phyloP scores from a whole-genome alignment of 2,329 filamentous ascomycete genomes.

The Ophiosphaerella narmari region DNA sequence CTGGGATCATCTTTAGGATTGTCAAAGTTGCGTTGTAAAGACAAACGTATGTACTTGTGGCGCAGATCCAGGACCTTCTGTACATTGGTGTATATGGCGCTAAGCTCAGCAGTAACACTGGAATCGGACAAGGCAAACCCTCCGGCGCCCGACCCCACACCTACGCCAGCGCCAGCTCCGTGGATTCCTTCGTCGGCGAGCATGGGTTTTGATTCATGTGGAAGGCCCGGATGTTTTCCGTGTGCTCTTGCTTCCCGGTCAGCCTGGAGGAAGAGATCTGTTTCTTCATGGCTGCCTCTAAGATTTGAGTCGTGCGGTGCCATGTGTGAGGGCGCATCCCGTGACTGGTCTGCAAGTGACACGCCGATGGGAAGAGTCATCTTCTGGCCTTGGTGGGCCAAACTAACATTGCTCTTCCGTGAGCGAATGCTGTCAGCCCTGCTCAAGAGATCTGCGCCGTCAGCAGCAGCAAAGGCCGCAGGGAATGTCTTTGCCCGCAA shows the following conservation, averaged over 20 bases:
- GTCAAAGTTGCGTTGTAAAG: constrained; percentile 78
- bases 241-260: constrained; percentile 57
- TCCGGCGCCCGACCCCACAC: constrained; percentile 64
- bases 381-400: constrained; percentile 33
- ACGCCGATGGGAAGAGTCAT: constrained; percentile 30
- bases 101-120: constrained; percentile 81
- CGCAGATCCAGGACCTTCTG: constrained; percentile 86
- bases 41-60: constrained; percentile 85
- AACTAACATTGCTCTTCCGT: constrained; percentile 44
- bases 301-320: constrained; percentile 17
- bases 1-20: constrained; percentile 84
- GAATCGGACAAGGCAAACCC: constrained; percentile 74
- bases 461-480: constrained; percentile 45
- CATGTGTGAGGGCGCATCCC: constrained; percentile 26
- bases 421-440: constrained; percentile 51
- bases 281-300: constrained; percentile 14
- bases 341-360: constrained; percentile 39
- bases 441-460: constrained; percentile 39
- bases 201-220: constrained; percentile 62
- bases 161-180: constrained; percentile 63
- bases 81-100: constrained; percentile 85
- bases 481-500: constrained; percentile 52
- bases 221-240: constrained; percentile 55
- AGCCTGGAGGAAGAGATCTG: constrained; percentile 49
- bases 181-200: constrained; percentile 60